Base-by-base conservation (phyloP, 2,329 filamentous ascomycete species). In the Celoporthe dispersa region DNA sequence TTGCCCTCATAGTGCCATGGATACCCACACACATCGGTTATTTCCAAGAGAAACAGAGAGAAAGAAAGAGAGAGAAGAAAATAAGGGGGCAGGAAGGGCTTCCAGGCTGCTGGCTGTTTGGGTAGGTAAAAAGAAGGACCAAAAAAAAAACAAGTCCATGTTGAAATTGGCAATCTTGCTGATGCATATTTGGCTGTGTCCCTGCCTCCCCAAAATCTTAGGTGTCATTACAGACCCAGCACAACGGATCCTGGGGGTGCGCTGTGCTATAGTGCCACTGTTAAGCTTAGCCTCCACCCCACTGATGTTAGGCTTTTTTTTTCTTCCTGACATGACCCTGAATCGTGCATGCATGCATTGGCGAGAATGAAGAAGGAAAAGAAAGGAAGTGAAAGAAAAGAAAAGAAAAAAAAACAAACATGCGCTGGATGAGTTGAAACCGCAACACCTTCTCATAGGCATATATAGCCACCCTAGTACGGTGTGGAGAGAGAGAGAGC, bases 131-230 rank as follows among this genome's bases (percentile, higher is more conserved):
- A 48, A 44, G 35, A 37, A 37, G 1, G n/a, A n/a, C n/a, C n/a
- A n/a, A n/a, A n/a, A n/a, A n/a, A n/a, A n/a, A n/a, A n/a, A n/a
- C 14, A n/a, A 48, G 44, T n/a, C 22, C 44, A 48, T n/a, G 44
- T 48, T 37, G 33, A 60, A 37, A 60, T 60, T 60, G 57, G 57
- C 57, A 60, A 60, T 60, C 57, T 59, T 60, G 57, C 33, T 60
- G 19, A n/a, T 60, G 57, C 33, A 60, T 37, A 59, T 37, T n/a
- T 12, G 33, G 33, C 22, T n/a, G 9, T 35, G 57, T 48, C 44
- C 44, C 44, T 48, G 44, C 44, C 44, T 31, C 53, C n/a, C 51
- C 25, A 16, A 31, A 8, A 57, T 57, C 22, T 31, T n/a, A 48
- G 28, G 14, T 16, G 25, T 14, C 53, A 57, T 57, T 16, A n/a